Base-by-base conservation (phyloP, 768 basidiomycete species). In the Pleurotus eryngii region DNA sequence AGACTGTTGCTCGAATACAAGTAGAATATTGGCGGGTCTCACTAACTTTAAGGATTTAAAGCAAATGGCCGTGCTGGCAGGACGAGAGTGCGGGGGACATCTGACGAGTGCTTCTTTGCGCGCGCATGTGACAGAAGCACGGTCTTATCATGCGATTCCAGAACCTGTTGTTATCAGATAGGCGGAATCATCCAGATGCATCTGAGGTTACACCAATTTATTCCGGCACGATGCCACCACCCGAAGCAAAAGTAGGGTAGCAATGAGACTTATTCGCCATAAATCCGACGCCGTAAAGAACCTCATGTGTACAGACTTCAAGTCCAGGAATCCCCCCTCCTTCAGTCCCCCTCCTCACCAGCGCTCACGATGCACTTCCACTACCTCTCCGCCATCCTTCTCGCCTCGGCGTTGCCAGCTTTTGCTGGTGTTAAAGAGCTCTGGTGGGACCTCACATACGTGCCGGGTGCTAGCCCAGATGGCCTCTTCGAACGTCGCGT, bases 401-500 rank as follows among this genome's bases (percentile, higher is more conserved):
- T 74, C 17, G 60, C 65, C 9, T 42, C 39, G 7, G 46, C 55
- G 15, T 54, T 77, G 45, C 70, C 76, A 30, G 80, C 69, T n/a
- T 63, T 82, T 14, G 89, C 85, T n/a, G 87, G 80, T 24, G 76
- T 89, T 14, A 78, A 84, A 2, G 90, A 92, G 64, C 57, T 84
- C 12, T 92, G 90, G 90, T 95, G 94, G 94, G 89, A 97, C 69
- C 80, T 98, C 70, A 89, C 92, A 49, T 95, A 92, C 59, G 86
- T 92, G 55, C 70, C 85, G 24, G 71, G 85, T 59, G 89, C 82
- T 46, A 92, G 87, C 71, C 96, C 96, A 2, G 94, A 96, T 66
- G 92, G 90, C 4, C 82, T 94, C 51, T 82, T 74, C 51, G 75
- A 83, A 11, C 85, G 95, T 48, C 77, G 85, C 7, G 93, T 85